phyloP scores from a whole-genome alignment of 164 flowering plant genomes.

The Sextonia rubra region DNA sequence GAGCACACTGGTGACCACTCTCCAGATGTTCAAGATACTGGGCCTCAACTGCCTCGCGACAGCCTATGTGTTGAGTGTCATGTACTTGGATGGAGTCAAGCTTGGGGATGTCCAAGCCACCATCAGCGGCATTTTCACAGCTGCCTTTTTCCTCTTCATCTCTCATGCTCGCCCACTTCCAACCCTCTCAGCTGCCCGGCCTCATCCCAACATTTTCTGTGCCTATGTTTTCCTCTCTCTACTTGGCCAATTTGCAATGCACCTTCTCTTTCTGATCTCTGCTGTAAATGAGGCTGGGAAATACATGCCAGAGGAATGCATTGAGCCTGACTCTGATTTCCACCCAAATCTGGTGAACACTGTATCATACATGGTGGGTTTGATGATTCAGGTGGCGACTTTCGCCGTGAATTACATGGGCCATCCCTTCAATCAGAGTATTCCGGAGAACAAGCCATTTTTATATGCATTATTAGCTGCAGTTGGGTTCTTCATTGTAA shows the following conservation, averaged over 20 bases:
- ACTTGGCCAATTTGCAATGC: conserved; percentile 81
- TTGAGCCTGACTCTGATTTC: conserved; percentile 89
- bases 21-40: conserved; percentile 97
- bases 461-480: conserved; percentile 65
- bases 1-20: conserved; percentile 93
- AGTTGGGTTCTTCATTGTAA: conserved; percentile 67
- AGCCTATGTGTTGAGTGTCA: conserved; percentile 92
- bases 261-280: conserved; percentile 66
- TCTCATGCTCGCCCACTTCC: conserved; percentile 92
- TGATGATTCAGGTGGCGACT: conserved; percentile 98
- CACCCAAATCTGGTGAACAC: conserved; percentile 94
- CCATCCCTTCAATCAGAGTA: conserved; percentile 94
- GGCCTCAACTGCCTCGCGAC: conserved; percentile 98
- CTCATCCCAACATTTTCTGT: conserved; percentile 90
- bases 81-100: conserved; percentile 93
- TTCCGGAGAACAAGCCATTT: conserved; percentile 83
- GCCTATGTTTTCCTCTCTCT: conserved; percentile 80
- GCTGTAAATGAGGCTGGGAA: conserved; percentile 86
- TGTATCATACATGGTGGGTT: conserved; percentile 92
- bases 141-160: conserved; percentile 93
- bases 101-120: conserved; percentile 97
- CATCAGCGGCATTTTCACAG: conserved; percentile 91
- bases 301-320: conserved; percentile 96
- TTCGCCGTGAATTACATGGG: conserved; percentile 99
- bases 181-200: conserved; percentile 74